Base-by-base conservation (phyloP, 2,329 filamentous ascomycete genomes). In the Diaporthe ampelina region DNA sequence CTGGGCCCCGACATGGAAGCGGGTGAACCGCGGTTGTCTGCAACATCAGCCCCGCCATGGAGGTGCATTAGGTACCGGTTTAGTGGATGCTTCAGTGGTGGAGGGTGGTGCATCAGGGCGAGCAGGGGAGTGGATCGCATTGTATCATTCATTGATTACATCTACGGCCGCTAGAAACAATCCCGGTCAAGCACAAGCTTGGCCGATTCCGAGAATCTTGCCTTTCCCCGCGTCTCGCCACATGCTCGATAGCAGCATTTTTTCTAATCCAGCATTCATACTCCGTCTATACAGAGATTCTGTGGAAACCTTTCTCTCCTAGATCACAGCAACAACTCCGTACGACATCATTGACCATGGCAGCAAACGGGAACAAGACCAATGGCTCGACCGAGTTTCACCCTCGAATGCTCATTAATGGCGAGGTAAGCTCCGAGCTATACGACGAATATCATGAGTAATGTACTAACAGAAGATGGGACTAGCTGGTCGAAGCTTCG, bases 401-500 rank as follows among this genome's bases (percentile, higher is more conserved):
- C 74, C 82, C 81, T 35, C 82, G 84, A 24, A 81, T 89, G 72
- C 87, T 88, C 77, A 88, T 89, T 79, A 87, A 89, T 78, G 86
- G 87, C 78, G 81, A 71, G 56, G 69, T 71, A 37, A 15, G 69
- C 50, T 6, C 11, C 9, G 9, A 21, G 50, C 3, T 2, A 9
- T 21, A 5, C 0, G 15, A 10, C 13, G 6, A 9, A 29, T 29
- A 7, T 21, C 1, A 7, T 17, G 15, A 43, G 40, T 17, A 43
- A 13, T 2, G 11, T 29, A 29, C 56, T 71, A 17, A 71, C 1
- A 1, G 6, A 45, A 26, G 9, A 10, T 15, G n/a, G 2, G 4
- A 26, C 6, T n/a, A 86, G 84, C 86, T 88, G 76, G 82, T 85
- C 37, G 80, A 83, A n/a, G 83, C 86, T 1, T 88, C 85, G 19